Evolutionary conservation across 2,329 filamentous ascomycete genomes (phyloP).

Genomic region (Penicillium sp.): DNA sequence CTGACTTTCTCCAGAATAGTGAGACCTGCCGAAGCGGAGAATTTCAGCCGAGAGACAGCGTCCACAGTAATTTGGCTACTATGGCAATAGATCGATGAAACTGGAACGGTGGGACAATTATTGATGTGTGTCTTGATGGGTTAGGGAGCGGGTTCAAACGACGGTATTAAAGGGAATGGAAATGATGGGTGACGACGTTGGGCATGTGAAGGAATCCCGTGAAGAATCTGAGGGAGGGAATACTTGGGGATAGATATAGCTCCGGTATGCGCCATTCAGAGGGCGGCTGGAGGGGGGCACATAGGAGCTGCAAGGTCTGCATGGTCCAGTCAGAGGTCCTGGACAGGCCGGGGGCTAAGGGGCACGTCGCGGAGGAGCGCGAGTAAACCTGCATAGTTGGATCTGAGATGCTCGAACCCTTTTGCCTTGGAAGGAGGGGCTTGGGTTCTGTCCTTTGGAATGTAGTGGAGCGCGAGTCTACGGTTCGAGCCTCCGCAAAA

Average conservation of each 20-base stretch:
- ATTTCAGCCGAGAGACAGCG: slow-evolving; percentile 21
- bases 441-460: background rate
- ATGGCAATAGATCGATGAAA: slow-evolving; percentile 16
- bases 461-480: background rate
- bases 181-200: slow-evolving; percentile 23
- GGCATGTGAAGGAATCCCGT: slow-evolving; percentile 35
- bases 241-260: slow-evolving; percentile 27
- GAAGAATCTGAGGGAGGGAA: slow-evolving; percentile 31
- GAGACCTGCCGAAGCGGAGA: slow-evolving; percentile 25
- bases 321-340: background rate
- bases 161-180: slow-evolving; percentile 15
- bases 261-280: slow-evolving; percentile 22
- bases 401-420: slow-evolving; percentile 23
- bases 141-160: slow-evolving; percentile 12
- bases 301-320: slow-evolving; percentile 18
- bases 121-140: background rate
- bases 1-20: slow-evolving; percentile 12
- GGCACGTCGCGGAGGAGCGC: slow-evolving; percentile 11
- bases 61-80: slow-evolving; percentile 8
- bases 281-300: slow-evolving; percentile 10
- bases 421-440: background rate
- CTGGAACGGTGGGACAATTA: slow-evolving; percentile 1
- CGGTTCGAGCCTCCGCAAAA: background rate
- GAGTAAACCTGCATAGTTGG: slow-evolving; percentile 24
- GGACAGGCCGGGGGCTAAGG: background rate